A percentile compares a stretch with the other conserved stretches of the same genome.
These are phyloP conservation scores for Populus ilicifolia DNA, from an alignment of 345 rosid species.

Conservation along the genomic window DNA sequence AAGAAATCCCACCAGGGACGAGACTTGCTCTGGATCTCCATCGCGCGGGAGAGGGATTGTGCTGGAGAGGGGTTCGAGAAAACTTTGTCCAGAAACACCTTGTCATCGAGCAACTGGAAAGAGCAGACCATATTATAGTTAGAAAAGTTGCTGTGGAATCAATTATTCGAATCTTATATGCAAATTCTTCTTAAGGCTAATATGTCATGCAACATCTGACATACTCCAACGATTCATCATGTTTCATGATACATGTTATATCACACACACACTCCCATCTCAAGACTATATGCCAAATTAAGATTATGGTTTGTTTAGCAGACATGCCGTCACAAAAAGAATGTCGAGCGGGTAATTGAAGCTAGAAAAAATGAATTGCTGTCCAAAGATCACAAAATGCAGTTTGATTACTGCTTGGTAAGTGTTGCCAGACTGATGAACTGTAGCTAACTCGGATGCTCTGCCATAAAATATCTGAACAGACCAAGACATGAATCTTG, in stretches of 20 bases:
- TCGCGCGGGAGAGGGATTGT: slow-evolving; percentile 63
- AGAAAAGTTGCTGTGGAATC: not conserved
- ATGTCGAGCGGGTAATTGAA: not conserved
- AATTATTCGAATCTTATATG: not conserved
- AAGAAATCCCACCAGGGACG: slow-evolving; percentile 60
- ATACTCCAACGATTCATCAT: no score
- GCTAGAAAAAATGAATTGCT: not conserved
- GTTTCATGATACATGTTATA: no score
- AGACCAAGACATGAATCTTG: not conserved
- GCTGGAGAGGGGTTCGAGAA: slow-evolving; percentile 67
- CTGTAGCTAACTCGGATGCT: not conserved
- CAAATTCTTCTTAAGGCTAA: not conserved
- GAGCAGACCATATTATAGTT: not conserved
- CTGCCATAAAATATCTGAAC: not conserved
- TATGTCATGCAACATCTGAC: no score
- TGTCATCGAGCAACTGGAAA: slow-evolving; percentile 50
- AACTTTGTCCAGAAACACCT: slow-evolving; percentile 41
- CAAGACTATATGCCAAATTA: not conserved
- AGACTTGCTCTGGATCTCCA: slow-evolving; percentile 78
- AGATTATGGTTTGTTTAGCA: not conserved
- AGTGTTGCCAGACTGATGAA: not conserved
- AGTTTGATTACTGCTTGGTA: not conserved
- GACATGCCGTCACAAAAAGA: not conserved
- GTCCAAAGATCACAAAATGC: not conserved
- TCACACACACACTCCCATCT: not conserved